Evolutionary conservation across 2,329 filamentous ascomycete genomes (phyloP), one percentile per base, ranked within the genome.

Genomic region (Fusarium euwallaceae): DNA sequence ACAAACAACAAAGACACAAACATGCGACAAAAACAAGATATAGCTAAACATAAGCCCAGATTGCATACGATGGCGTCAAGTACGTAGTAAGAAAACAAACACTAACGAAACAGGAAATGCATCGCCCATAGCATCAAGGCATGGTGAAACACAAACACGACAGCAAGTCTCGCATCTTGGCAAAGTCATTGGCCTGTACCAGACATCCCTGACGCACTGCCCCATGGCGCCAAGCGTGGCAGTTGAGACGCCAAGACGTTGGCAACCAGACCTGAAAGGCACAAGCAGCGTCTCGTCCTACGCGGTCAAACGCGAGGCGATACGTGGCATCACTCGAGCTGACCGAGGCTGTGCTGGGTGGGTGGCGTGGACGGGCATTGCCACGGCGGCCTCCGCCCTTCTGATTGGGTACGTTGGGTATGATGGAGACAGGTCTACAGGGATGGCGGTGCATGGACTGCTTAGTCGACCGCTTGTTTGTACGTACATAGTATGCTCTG

Each of bases 241-340:
- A 51, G 24, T 51, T 51, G 45, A 51, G 45, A 29, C 48, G 48
- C 48, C 48, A 55, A 55, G 48, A 55, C 48, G 48, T 55, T 55
- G 48, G 48, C 48, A 29, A 55, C 48, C 48, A 55, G 48, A 32
- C 48, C 48, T 55, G 48, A 55, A 55, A 55, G 27, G 48, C 27
- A 32, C 48, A 32, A 53, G 48, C 27, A 55, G 48, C 48, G 27
- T 55, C 48, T 55, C 17, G 48, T 55, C 48, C 48, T 55, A 55
- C 48, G 48, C 48, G 48, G 48, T 53, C 48, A 53, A 53, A 53
- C 48, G 24, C 48, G 16, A 53, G 48, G 48, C 48, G 27, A 55
- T 55, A 55, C 48, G 48, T 55, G 48, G 48, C 48, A 55, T 55
- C 48, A 55, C 48, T 55, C 48, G 48, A 55, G 48, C n/a, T 55